Base-by-base conservation (phyloP, 805 yeast species). In the Geotrichum ghanense region DNA sequence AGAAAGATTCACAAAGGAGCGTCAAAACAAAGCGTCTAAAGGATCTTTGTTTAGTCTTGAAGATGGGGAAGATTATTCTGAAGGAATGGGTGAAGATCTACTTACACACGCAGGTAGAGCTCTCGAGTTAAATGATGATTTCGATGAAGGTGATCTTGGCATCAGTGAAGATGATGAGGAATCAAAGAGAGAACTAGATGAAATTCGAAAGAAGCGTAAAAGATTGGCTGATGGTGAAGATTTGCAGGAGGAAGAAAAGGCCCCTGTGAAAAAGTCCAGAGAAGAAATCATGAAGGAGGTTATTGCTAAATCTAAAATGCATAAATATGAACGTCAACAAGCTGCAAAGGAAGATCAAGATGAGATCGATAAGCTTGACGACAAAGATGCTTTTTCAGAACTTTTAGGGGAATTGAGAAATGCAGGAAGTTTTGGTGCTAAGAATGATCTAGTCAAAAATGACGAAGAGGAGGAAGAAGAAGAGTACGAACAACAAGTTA, bases 1-100 rank as follows among this genome's bases (percentile, higher is more conserved):
- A 66, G 95, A 83, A 60, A 79, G 98, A 68, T 92, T 87, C 69
- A 85, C 96, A 3, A 78, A 81, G 48, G 97, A 90, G 68, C 74
- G 84, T 60, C 94, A 87, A 62, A 74, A 74, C 49, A 61, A 74
- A 1, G 67, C 76, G n/a, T 68, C 74, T 20, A 79, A 73, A 54
- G 68, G 72, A 39, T 75, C 79, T 24, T 58, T 84, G 51, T 90
- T 78, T 56, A 82, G 84, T 58, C 75, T 89, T 45, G 90, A 85
- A 23, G 92, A 83, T 53, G 79, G 75, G 45, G 78, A 74, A 20
- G 77, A 70, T 24, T 78, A 69, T 22, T 72, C 61, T 17, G 68
- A 61, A 14, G 75, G 65, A 17, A 65, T 56, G 7, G 73, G 59
- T 19, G 67, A 61, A 17, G 74, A 62, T 19, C 65, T 57, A 10